A percentile compares a stretch with the other conserved stretches of the same genome.
Conservation (phyloP, 31 red algal species). For the Odonthalia washingtoniensis region DNA sequence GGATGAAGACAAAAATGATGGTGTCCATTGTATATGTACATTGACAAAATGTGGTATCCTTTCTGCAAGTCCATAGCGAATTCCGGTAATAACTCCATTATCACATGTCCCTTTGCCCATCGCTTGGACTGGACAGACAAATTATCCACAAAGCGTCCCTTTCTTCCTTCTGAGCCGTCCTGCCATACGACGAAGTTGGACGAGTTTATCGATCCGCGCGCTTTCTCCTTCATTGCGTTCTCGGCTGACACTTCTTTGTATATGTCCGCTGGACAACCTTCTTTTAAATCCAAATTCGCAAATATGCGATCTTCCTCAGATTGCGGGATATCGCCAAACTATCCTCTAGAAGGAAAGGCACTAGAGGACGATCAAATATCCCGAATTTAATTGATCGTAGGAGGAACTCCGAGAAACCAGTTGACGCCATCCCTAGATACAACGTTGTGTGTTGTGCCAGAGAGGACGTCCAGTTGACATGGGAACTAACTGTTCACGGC, state of each 20-base stretch:
- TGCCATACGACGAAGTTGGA: constrained; percentile 38
- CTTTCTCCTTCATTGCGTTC: background rate
- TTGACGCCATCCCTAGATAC: constrained; percentile 7
- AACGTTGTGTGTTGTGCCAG: constrained; percentile 2
- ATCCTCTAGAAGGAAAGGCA: background rate
- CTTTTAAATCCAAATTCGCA: background rate
- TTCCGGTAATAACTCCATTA: constrained; percentile 45
- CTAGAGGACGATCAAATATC: background rate
- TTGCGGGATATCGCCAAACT: constrained; percentile 15
- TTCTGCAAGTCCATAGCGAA: constrained; percentile 31
- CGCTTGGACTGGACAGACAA: constrained; percentile 39
- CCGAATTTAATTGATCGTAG: constrained; percentile 18
- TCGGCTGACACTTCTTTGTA: constrained; percentile 22
- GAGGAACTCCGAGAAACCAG: constrained; percentile 17
- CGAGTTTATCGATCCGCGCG: constrained; percentile 2
- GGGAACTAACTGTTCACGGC: background rate
- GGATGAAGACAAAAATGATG: constrained; percentile 33
- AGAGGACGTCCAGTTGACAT: constrained; percentile 7
- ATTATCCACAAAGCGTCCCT: constrained; percentile 47
- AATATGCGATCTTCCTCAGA: background rate
- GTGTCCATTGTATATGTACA: constrained; percentile 40
- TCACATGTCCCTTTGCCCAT: constrained; percentile 30
- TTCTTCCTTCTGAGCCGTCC: background rate
- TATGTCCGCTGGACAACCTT: background rate
- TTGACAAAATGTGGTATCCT: constrained; percentile 32